Conservation (phyloP, 139 green algal genomes). For the Micromonas pusilla region DNA sequence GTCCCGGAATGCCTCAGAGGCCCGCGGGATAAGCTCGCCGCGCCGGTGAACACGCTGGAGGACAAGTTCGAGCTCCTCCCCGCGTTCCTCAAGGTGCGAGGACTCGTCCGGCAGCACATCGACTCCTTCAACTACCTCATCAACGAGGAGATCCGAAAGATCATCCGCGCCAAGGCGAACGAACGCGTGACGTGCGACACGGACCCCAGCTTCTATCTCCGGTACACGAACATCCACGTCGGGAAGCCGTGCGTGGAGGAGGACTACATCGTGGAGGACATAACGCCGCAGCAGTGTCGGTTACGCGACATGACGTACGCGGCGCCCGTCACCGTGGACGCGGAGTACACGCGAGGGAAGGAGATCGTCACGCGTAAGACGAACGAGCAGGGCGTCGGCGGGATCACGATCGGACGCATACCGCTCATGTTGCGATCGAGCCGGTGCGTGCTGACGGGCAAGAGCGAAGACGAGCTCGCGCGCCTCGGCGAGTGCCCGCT, state of each 20-base stretch:
- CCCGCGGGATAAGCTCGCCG: conserved; percentile 59
- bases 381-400: conserved; percentile 56
- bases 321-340: conserved; percentile 90
- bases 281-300: conserved; percentile 95
- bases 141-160: conserved; percentile 93
- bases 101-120: conserved; percentile 94
- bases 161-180: conserved; percentile 90
- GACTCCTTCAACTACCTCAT: conserved; percentile 99
- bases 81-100: conserved; percentile 82
- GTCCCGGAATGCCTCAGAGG: background rate
- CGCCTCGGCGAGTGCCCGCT: conserved; percentile 89
- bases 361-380: conserved; percentile 80
- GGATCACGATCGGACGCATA: conserved; percentile 86
- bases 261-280: conserved; percentile 73
- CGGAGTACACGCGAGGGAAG: conserved; percentile 94
- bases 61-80: conserved; percentile 94
- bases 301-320: conserved; percentile 76
- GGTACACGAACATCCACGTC: conserved; percentile 84
- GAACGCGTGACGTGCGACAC: conserved; percentile 86
- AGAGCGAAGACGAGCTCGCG: conserved; percentile 79
- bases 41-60: conserved; percentile 68
- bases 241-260: conserved; percentile 82
- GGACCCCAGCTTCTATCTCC: conserved; percentile 97
- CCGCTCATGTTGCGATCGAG: conserved; percentile 94
- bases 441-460: conserved; percentile 67